Conservation (phyloP, 2,329 filamentous ascomycete species). For the Magnaporthiopsis rhizophila region DNA sequence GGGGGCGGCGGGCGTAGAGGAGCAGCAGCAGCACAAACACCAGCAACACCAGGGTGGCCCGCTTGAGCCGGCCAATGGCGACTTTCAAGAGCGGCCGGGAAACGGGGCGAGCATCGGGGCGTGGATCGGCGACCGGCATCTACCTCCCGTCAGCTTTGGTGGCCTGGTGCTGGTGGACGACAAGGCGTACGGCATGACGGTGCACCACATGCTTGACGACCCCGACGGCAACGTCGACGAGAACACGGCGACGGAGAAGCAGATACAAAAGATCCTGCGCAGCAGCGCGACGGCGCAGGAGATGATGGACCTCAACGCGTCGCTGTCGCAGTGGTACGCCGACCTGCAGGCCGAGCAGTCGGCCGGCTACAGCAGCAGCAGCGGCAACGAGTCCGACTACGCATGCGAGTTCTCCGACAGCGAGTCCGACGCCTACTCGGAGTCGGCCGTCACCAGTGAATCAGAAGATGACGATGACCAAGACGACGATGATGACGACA, state of each 20-base stretch:
- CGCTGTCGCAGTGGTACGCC: constrained; percentile 33
- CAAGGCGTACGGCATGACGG: constrained; percentile 85
- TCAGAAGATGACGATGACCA: constrained; percentile 16
- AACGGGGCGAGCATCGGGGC: constrained; percentile 93
- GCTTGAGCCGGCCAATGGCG: constrained; percentile 53
- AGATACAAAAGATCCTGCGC: constrained; percentile 14
- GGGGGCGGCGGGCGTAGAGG: neutral
- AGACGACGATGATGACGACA: constrained; percentile 41
- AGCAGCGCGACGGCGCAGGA: constrained; percentile 18
- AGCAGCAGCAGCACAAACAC: constrained; percentile 20
- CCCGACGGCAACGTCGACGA: constrained; percentile 32
- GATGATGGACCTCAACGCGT: constrained; percentile 21
- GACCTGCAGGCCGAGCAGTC: constrained; percentile 23
- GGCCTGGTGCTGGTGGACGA: constrained; percentile 80
- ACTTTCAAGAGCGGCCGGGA: constrained; percentile 68
- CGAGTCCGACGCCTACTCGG: constrained; percentile 46
- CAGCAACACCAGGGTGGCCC: constrained; percentile 15
- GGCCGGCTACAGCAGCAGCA: constrained; percentile 28
- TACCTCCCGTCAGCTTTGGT: constrained; percentile 86
- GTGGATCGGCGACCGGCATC: constrained; percentile 74
- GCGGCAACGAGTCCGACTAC: constrained; percentile 42
- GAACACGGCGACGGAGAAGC: constrained; percentile 12
- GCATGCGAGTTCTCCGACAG: constrained; percentile 55
- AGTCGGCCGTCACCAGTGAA: constrained; percentile 45
- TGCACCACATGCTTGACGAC: constrained; percentile 90